Base-by-base conservation (phyloP, 352 stramenopile species). In the Globisporangium okanoganense region DNA sequence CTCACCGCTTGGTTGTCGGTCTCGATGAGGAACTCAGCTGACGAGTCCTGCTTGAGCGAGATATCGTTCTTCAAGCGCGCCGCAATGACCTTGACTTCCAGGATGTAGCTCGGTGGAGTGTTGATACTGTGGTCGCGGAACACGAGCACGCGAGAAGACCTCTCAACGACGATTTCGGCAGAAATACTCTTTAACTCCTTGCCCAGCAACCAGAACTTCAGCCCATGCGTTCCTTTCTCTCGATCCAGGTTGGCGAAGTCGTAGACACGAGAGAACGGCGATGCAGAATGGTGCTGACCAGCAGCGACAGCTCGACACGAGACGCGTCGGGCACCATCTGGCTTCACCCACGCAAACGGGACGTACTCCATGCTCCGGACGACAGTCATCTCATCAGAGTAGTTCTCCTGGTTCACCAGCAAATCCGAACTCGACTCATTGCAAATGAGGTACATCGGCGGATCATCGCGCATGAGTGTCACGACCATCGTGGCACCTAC, bases 31-130 rank as follows among this genome's bases (percentile, higher is more conserved):
- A 91, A 71, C 56, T 92, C 80, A 2, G 82, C 80, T 3, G 70
- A 76, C 8, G 78, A 76, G 31, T 88, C 78, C 18, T 82, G 70
- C 44, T 82, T 79, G 38, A 88, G 60, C 3, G 70, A 79, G 14
- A 93, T 73, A 49, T 90, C 80, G 31, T 84, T 75, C 22, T 74
- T 67, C 59, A 92, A 69, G 22, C 85, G 81, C 9, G 79, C 82
- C 5, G 86, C 83, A n/a, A 94, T 76, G 22, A 95, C 73, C 45
- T 94, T 93, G 4, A 95, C 85, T 66, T 95, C 86, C 12, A 95
- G 60, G 13, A 90, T 79, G 58, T 88, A 95, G 31, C 73, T 80
- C 13, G 84, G 79, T 16, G 76, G 65, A 7, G 66, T 75, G 45
- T 88, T 69, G 18, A 64, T 61, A 44, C 82, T 79, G 16, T 88